A percentile compares a stretch with the other conserved stretches of the same genome.
These are phyloP conservation scores for Paradendryphiella salina DNA, from an alignment of 2,329 filamentous ascomycete genomes.

Conservation along the genomic window DNA sequence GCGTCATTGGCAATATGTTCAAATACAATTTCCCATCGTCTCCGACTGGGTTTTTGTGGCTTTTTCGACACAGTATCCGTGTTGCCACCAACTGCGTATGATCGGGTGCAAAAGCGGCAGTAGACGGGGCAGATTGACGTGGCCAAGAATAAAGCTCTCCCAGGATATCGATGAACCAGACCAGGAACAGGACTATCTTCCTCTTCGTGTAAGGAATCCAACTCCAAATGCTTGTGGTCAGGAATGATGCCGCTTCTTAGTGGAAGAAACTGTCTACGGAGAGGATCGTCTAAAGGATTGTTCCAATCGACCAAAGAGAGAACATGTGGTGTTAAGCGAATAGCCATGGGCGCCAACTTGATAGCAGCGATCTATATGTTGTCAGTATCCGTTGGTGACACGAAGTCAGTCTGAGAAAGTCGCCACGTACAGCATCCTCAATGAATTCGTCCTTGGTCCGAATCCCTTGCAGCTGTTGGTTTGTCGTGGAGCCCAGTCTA, in stretches of 20 bases:
- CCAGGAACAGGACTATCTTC: conserved; percentile 60
- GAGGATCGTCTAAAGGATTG: conserved; percentile 61
- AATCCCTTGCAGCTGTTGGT: conserved; percentile 42
- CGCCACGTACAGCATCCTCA: conserved; percentile 50
- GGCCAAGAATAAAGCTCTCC: conserved; percentile 65
- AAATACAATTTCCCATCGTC: conserved; percentile 62
- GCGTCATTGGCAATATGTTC: conserved; percentile 58
- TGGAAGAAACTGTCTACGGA: conserved; percentile 64
- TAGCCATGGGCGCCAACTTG: conserved; percentile 60
- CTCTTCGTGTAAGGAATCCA: conserved; percentile 64
- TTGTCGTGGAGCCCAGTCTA: conserved; percentile 47
- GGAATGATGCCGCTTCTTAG: conserved; percentile 57
- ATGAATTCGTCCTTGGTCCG: conserved; percentile 59
- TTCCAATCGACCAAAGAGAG: conserved; percentile 63
- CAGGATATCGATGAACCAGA: conserved; percentile 65
- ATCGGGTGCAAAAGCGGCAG: conserved; percentile 65
- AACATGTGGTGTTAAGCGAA: conserved; percentile 64
- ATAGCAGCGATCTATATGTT: conserved; percentile 51
- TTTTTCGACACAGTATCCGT: conserved; percentile 55
- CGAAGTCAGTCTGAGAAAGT: background rate
- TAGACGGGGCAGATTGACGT: conserved; percentile 65
- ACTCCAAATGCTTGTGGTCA: conserved; percentile 58
- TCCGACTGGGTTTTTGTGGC: conserved; percentile 45
- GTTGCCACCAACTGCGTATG: conserved; percentile 60
- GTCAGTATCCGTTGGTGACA: background rate